Conservation (phyloP, 495 filamentous ascomycete species). For the Neurospora sp. region DNA sequence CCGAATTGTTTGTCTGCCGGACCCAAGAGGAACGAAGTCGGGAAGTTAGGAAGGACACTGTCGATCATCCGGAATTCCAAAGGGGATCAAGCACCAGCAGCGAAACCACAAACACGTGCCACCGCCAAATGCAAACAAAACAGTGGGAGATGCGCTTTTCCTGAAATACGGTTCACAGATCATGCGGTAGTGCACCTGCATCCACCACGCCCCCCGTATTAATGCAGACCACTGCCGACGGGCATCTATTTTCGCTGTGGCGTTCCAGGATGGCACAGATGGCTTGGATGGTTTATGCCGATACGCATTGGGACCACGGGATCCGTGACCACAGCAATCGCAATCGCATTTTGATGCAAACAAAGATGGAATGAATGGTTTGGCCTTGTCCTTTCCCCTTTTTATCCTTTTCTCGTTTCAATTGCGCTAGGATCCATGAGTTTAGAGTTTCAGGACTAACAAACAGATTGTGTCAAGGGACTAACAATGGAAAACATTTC, state of each 20-base stretch:
- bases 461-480: neutral
- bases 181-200: neutral
- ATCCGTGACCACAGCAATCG: neutral
- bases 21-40: neutral
- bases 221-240: neutral
- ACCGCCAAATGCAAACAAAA: neutral
- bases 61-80: neutral
- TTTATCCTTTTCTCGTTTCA: neutral
- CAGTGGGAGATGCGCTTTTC: neutral
- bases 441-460: neutral
- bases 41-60: neutral
- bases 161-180: neutral
- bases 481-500: neutral
- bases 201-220: neutral
- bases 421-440: neutral
- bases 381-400: neutral
- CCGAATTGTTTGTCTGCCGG: neutral
- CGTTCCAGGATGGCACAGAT: neutral
- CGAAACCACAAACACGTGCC: neutral
- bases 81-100: neutral
- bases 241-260: neutral
- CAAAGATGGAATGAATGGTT: neutral
- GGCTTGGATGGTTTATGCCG: neutral
- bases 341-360: neutral
- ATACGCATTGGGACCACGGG: neutral